These are phyloP conservation scores for Saussurea involucrata DNA, from an alignment of 129 eudicot species.

Conservation along the genomic window DNA sequence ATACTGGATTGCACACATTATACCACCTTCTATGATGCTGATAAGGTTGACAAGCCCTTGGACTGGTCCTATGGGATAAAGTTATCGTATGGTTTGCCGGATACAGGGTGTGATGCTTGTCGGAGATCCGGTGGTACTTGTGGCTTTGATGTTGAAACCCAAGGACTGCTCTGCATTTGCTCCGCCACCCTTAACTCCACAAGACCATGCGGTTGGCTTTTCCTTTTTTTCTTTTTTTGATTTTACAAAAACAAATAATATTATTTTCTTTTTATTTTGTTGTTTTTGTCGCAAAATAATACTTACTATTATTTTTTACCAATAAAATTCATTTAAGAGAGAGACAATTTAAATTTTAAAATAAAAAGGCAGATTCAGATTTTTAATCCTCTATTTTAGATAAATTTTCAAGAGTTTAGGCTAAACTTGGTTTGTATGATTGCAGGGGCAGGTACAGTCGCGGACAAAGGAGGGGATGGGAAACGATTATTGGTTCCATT, in stretches of 20 bases:
- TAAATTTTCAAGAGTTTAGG: too few relatives aligned
- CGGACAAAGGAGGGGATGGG: not conserved
- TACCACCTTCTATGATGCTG: conserved; percentile 67
- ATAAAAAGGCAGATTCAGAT: too few relatives aligned
- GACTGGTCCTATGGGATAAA: conserved; percentile 90
- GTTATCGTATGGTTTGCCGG: conserved; percentile 63
- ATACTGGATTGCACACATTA: conserved; percentile 87
- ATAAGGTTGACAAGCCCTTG: conserved; percentile 48
- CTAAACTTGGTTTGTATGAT: not conserved
- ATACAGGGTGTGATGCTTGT: conserved; percentile 83
- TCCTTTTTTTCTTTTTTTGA: too few relatives aligned
- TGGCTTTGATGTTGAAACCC: conserved; percentile 83
- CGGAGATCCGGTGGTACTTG: conserved; percentile 76
- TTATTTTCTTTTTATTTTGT: too few relatives aligned
- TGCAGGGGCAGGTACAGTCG: conserved; percentile 1
- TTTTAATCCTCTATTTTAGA: too few relatives aligned
- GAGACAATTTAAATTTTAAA: too few relatives aligned
- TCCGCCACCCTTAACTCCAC: conserved; percentile 56
- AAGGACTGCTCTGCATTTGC: conserved; percentile 77
- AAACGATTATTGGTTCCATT: not conserved
- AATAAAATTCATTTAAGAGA: too few relatives aligned
- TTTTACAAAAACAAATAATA: too few relatives aligned
- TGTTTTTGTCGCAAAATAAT: too few relatives aligned
- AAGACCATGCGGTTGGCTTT: conserved; percentile 80
- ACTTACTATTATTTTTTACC: too few relatives aligned